These are phyloP conservation scores for Aspergillus fumigatus DNA, from an alignment of 2,329 filamentous ascomycete species.

Conservation along the genomic window DNA sequence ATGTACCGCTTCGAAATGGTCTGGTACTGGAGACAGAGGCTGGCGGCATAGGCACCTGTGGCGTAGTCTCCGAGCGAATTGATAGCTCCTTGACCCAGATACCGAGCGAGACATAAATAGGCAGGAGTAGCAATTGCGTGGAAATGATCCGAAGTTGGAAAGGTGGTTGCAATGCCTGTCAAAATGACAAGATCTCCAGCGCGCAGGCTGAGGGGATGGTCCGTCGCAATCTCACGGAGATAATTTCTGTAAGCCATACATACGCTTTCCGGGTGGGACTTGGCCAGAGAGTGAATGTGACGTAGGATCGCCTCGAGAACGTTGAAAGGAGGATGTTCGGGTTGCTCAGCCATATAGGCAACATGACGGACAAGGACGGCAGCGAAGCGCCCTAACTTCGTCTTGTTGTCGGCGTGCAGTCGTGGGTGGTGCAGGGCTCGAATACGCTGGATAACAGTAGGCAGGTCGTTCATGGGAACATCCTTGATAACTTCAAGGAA, in stretches of 20 bases:
- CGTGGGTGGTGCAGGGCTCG: slow-evolving; percentile 89
- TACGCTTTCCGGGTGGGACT: slow-evolving; percentile 75
- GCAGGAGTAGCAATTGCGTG: slow-evolving; percentile 91
- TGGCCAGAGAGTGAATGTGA: slow-evolving; percentile 88
- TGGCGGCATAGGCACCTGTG: slow-evolving; percentile 72
- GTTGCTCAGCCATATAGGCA: slow-evolving; percentile 51
- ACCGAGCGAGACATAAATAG: slow-evolving; percentile 76
- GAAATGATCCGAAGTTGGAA: slow-evolving; percentile 95
- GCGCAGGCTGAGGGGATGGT: slow-evolving; percentile 48
- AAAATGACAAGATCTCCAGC: slow-evolving; percentile 78
- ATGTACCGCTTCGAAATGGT: slow-evolving; percentile 78
- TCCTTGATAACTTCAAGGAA: slow-evolving; percentile 61
- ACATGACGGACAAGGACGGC: slow-evolving; percentile 51
- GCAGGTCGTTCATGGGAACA: slow-evolving; percentile 61
- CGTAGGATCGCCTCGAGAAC: slow-evolving; percentile 76
- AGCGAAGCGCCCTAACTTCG: slow-evolving; percentile 61
- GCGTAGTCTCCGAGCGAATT: slow-evolving; percentile 62
- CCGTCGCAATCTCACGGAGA: slow-evolving; percentile 53
- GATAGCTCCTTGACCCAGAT: slow-evolving; percentile 72
- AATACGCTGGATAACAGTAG: slow-evolving; percentile 81
- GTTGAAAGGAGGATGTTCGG: slow-evolving; percentile 54
- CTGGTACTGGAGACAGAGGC: slow-evolving; percentile 78
- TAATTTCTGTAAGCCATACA: slow-evolving; percentile 72
- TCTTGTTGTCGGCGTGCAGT: slow-evolving; percentile 78
- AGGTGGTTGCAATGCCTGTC: slow-evolving; percentile 76